A percentile compares a stretch with the other conserved stretches of the same genome.
These are phyloP conservation scores for Mucor irregularis DNA, from an alignment of 371 early-diverging fungal species.

Conservation along the genomic window DNA sequence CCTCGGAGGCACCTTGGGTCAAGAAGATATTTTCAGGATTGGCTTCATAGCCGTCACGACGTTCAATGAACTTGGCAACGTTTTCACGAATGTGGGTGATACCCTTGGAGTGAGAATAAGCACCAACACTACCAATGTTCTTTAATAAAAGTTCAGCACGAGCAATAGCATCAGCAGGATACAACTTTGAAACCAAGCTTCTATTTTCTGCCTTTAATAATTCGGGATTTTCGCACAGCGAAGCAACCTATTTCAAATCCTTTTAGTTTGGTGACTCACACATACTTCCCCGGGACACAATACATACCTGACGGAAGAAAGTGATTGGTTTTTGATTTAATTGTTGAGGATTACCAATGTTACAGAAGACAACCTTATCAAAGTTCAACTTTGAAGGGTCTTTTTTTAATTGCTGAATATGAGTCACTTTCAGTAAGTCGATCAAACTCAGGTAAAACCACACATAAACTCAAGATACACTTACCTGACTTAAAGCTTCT, in stretches of 20 bases:
- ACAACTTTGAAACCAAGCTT: slow-evolving; percentile 58
- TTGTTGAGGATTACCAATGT: slow-evolving; percentile 98
- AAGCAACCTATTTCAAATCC: slow-evolving; percentile 64
- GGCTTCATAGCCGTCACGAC: slow-evolving; percentile 87
- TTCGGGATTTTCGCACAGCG: slow-evolving; percentile 87
- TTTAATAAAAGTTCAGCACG: slow-evolving; percentile 71
- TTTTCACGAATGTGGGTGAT: slow-evolving; percentile 78
- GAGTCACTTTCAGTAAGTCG: too few species aligned
- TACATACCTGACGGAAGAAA: slow-evolving; percentile 89
- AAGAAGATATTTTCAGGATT: slow-evolving; percentile 86
- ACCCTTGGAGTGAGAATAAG: slow-evolving; percentile 96
- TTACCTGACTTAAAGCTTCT: slow-evolving; percentile 79
- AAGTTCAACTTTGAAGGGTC: slow-evolving; percentile 66
- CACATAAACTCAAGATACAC: too few species aligned
- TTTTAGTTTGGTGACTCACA: slow-evolving; percentile 2
- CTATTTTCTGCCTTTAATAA: slow-evolving; percentile 64
- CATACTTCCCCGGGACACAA: background rate
- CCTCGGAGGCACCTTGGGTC: slow-evolving; percentile 88
- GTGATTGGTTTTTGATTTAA: slow-evolving; percentile 94
- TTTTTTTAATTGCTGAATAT: slow-evolving; percentile 25
- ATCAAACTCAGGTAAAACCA: too few species aligned
- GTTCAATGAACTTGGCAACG: slow-evolving; percentile 85
- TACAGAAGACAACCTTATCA: slow-evolving; percentile 73
- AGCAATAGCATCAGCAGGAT: slow-evolving; percentile 78
- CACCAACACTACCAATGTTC: slow-evolving; percentile 78